Percentiles rank a stretch among this genome's conserved stretches.
phyloP scores from a whole-genome alignment of 2,329 filamentous ascomycete genomes.

The Trichoderma citrinoviride region DNA sequence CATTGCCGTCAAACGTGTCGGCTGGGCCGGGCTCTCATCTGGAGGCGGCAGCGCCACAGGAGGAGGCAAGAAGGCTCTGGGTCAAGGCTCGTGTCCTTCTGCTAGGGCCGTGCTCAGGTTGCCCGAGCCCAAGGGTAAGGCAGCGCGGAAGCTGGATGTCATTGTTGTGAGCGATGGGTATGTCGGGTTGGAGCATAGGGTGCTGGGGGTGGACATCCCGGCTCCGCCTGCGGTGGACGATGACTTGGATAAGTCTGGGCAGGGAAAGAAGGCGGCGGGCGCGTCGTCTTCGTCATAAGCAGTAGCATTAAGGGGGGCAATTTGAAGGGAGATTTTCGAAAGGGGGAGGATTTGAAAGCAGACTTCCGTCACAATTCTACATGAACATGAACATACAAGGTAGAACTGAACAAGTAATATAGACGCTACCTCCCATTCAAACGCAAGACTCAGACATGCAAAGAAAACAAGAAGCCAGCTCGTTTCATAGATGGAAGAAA shows the following conservation, averaged over 20 bases:
- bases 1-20: slow-evolving; percentile 79
- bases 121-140: slow-evolving; percentile 45
- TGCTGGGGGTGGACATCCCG: slow-evolving; percentile 52
- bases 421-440: too few relatives aligned
- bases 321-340: too few relatives aligned
- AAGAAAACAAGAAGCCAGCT: not conserved
- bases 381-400: too few relatives aligned
- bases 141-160: slow-evolving; percentile 66
- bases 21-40: slow-evolving; percentile 53
- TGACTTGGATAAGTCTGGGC: slow-evolving; percentile 37
- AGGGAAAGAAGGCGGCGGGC: not conserved
- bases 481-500: not conserved
- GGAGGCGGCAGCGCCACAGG: slow-evolving; percentile 19
- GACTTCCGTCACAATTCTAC: not conserved
- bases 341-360: not conserved
- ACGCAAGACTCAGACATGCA: too few relatives aligned
- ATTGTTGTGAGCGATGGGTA: slow-evolving; percentile 84
- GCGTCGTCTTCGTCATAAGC: not conserved
- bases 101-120: slow-evolving; percentile 60
- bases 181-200: slow-evolving; percentile 63
- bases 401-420: too few relatives aligned
- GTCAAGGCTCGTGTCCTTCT: slow-evolving; percentile 46
- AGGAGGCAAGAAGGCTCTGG: slow-evolving; percentile 28
- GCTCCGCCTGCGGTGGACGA: slow-evolving; percentile 48
- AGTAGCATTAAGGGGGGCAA: not conserved